phyloP scores from a whole-genome alignment of 352 stramenopile genomes.

The Phytopythium boreale region DNA sequence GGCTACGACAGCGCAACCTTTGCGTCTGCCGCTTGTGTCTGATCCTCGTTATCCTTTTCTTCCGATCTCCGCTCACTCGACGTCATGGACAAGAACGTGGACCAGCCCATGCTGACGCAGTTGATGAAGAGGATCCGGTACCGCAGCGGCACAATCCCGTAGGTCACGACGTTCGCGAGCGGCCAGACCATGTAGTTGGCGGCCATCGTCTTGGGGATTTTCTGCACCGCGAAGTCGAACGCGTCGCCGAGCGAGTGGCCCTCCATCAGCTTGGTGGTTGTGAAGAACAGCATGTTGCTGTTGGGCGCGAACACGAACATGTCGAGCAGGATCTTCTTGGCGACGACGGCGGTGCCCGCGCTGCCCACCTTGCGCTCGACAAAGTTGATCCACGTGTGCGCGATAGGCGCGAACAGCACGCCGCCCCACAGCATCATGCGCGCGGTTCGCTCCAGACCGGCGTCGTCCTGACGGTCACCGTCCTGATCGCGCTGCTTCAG shows the following conservation, averaged over 20 bases:
- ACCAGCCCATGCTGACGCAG: conserved; percentile 44
- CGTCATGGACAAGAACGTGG: conserved; percentile 34
- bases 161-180: conserved; percentile 36
- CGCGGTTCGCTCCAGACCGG: conserved; percentile 36
- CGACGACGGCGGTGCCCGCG: conserved; percentile 25
- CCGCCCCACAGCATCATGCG: conserved; percentile 86
- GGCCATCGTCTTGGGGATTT: conserved; percentile 31
- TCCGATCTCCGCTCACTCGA: conserved; percentile 11
- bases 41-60: neutral
- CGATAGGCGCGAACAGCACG: conserved; percentile 72
- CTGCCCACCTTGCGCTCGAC: conserved; percentile 51
- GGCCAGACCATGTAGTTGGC: conserved; percentile 45
- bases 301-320: conserved; percentile 29
- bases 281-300: conserved; percentile 42
- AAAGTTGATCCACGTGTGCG: conserved; percentile 85
- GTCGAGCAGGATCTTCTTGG: conserved; percentile 43
- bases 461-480: neutral
- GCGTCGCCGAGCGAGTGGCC: conserved; percentile 18
- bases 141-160: conserved; percentile 33
- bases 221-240: conserved; percentile 24
- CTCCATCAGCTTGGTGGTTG: conserved; percentile 32
- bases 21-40: neutral
- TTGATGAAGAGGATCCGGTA: conserved; percentile 46
- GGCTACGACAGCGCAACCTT: neutral
- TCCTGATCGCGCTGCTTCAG: conserved; percentile 6